These are phyloP conservation scores for Ganoderma sinense DNA, from an alignment of 1,284 basidiomycete genomes.

Conservation along the genomic window DNA sequence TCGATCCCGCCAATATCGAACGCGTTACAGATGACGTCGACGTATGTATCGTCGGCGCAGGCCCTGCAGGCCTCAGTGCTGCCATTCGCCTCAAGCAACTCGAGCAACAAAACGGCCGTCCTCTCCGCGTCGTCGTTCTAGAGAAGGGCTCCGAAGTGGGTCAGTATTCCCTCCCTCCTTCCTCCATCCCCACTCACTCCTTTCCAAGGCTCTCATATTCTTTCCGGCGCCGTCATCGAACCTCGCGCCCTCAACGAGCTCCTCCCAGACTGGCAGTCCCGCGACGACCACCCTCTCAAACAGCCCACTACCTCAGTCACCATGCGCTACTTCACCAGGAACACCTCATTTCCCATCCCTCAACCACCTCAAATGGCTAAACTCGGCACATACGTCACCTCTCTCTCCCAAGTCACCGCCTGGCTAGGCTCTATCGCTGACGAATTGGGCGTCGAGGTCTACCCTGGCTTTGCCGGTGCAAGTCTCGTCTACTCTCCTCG, in stretches of 20 bases:
- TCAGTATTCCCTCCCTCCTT: constrained; percentile 50
- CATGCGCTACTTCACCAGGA: constrained; percentile 90
- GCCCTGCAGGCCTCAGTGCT: constrained; percentile 95
- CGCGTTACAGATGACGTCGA: constrained; percentile 90
- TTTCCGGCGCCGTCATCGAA: constrained; percentile 97
- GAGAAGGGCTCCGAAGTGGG: constrained; percentile 96
- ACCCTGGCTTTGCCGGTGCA: constrained; percentile 96
- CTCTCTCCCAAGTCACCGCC: constrained; percentile 87
- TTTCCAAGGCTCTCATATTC: constrained; percentile 87
- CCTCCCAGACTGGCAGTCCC: constrained; percentile 84
- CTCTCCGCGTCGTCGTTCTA: constrained; percentile 91
- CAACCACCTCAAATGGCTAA: constrained; percentile 99
- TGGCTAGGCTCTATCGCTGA: constrained; percentile 94
- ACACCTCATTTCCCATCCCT: constrained; percentile 83
- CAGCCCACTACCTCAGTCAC: constrained; percentile 83
- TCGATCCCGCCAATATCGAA: constrained; percentile 65
- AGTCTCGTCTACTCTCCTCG: constrained; percentile 79
- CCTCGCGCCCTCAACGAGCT: constrained; percentile 93
- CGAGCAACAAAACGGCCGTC: constrained; percentile 80
- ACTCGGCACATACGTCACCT: constrained; percentile 93
- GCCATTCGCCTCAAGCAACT: constrained; percentile 97
- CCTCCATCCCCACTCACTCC: neutral
- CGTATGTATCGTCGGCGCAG: constrained; percentile 96
- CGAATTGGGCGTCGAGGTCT: constrained; percentile 94
- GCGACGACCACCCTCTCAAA: constrained; percentile 69